phyloP scores from a whole-genome alignment of 768 basidiomycete species.

The Phlegmacium glaucopus region DNA sequence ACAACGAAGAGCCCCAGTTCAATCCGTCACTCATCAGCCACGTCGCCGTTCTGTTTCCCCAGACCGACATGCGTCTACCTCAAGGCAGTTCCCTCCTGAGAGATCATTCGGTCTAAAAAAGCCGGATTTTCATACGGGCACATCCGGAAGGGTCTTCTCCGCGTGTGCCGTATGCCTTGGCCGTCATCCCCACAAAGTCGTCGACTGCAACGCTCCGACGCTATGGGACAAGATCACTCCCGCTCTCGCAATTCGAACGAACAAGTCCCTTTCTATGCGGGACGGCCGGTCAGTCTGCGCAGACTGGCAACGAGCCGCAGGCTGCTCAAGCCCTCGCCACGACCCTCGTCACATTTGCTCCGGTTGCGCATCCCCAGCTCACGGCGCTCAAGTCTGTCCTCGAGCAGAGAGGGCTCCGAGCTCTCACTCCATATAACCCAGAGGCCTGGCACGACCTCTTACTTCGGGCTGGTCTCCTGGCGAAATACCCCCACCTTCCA shows the following conservation, averaged over 20 bases:
- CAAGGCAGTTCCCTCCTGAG: not conserved
- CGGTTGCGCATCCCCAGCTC: constrained; percentile 27
- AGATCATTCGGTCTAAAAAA: not conserved
- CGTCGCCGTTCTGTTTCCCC: no score
- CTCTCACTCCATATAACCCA: constrained; percentile 1
- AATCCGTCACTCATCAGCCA: no score
- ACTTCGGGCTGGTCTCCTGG: not conserved
- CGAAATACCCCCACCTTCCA: constrained; percentile 9
- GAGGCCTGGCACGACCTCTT: not conserved
- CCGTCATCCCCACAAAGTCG: constrained; percentile 16
- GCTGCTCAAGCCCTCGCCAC: constrained; percentile 18
- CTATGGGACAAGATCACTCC: constrained; percentile 21
- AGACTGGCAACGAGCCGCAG: constrained; percentile 23
- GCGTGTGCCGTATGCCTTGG: constrained; percentile 26
- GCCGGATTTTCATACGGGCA: not conserved
- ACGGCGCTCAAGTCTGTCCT: constrained; percentile 35
- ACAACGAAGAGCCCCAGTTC: no score
- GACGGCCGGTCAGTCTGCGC: constrained; percentile 16
- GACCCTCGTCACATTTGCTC: constrained; percentile 32
- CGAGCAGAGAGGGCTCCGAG: constrained; percentile 13
- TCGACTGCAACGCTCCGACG: not conserved
- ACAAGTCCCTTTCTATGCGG: constrained; percentile 12
- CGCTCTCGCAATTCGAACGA: constrained; percentile 7
- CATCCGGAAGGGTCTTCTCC: not conserved
- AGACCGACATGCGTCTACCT: no score